Evolutionary conservation across 2,329 filamentous ascomycete genomes (phyloP), one percentile per base, ranked within the genome.

Genomic region (Biscogniauxia marginata): DNA sequence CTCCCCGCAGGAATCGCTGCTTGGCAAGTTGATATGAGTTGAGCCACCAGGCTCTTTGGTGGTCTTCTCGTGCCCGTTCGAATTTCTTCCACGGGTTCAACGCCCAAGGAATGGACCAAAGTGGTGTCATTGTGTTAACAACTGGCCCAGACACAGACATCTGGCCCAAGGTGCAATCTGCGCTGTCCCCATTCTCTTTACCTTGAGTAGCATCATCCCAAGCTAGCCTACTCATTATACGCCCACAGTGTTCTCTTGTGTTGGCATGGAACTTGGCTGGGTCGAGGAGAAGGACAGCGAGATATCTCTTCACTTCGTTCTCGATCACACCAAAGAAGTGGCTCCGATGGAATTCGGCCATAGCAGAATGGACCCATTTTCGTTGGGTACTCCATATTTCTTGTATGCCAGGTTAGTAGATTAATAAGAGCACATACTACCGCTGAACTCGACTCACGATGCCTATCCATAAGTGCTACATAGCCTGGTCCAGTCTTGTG

Each of bases 91-190:
- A 81, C 4, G 77, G 77, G 65, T 81, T 81, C 19, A 77, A 30
- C 1, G 73, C 66, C 57, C 74, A 72, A 1, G 75, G 74, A 1
- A 80, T 63, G 39, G 74, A 60, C 78, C 78, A 81, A 3, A 81
- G 65, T 0, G 77, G 77, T n/a, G 77, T 75, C 63, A 79, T 64
- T 3, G 77, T 78, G 67, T 81, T 81, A 63, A 79, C 76, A 52
- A 81, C 70, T 13, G 78, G 77, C 1, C 79, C 79, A 4, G 77
- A 79, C n/a, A 81, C 75, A 18, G 77, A 80, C 78, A 81, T 81
- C 61, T 74, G 77, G 51, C 76, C 77, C 48, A 81, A 70, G 1
- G 77, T 81, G 53, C 65, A 65, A 67, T 78, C 75, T 52, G 79
- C 78, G 57, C 72, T 76, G 46, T 79, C 73, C 45, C 77, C 79